Evolutionary conservation across 371 early-diverging fungal genomes (phyloP).

Genomic region (Mortierella sp.): DNA sequence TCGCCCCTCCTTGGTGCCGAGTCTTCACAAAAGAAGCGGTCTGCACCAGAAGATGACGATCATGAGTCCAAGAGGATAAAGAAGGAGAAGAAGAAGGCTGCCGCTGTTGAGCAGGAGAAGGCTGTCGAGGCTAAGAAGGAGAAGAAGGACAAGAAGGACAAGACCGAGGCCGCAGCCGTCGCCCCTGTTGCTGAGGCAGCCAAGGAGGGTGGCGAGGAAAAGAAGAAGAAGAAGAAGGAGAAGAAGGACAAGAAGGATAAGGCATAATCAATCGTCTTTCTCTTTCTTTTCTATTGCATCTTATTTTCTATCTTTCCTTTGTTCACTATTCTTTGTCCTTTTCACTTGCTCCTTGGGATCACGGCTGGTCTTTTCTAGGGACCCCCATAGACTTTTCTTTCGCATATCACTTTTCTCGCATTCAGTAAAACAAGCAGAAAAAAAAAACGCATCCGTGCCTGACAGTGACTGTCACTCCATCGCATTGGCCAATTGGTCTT

Average conservation of each 20-base stretch:
- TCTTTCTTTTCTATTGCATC: background rate
- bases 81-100: slow-evolving; percentile 52
- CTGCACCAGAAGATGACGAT: slow-evolving; percentile 44
- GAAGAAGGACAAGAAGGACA: slow-evolving; percentile 27
- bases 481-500: background rate
- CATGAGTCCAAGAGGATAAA: slow-evolving; percentile 55
- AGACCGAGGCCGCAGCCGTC: slow-evolving; percentile 13
- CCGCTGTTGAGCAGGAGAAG: slow-evolving; percentile 23
- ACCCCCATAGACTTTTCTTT: background rate
- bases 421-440: too few species aligned
- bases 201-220: slow-evolving; percentile 7
- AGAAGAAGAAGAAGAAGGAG: slow-evolving; percentile 35
- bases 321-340: background rate
- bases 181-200: background rate
- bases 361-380: too few species aligned
- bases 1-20: slow-evolving; percentile 14
- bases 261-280: background rate
- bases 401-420: background rate
- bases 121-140: slow-evolving; percentile 20
- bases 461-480: background rate
- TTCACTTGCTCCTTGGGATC: background rate
- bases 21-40: slow-evolving; percentile 52
- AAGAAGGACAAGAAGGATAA: slow-evolving; percentile 37
- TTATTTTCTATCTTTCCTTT: background rate
- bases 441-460: background rate